Evolutionary conservation across 352 stramenopile genomes (phyloP), one percentile per base, ranked within the genome.

Genomic region (Pythium sukuiense): DNA sequence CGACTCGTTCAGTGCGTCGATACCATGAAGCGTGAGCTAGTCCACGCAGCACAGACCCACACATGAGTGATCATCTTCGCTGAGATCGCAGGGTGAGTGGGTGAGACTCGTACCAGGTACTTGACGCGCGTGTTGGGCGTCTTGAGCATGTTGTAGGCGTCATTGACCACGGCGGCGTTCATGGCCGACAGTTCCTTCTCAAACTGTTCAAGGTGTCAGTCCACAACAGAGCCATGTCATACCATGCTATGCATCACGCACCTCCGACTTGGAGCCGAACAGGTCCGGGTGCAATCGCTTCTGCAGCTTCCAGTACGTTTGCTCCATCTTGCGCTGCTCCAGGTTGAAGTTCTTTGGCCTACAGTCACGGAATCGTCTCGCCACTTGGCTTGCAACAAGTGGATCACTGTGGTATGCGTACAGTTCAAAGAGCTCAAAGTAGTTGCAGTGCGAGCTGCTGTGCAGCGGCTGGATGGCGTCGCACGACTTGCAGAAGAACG

Each of bases 121-220:
- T 95, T 92, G 63, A 90, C 84, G 48, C 87, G 87, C 18, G 73
- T 93, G 65, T 88, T 93, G 18, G 87, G 87, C n/a, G 74, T 87
- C 72, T 95, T 95, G 54, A 95, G 77, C 76, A 92, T 90, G 55
- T 91, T 92, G 77, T 95, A 95, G 7, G 87, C 87, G 67, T 91
- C 83, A 48, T 95, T 95, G 49, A 95, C 79, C 13, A 95, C 75
- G 0, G 87, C 83, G 7, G 85, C 81, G 56, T 95, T 95, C 59
- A 82, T 77, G 0, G 86, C 75, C 32, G 87, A 93, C 30, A 95
- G 55, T 63, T 93, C 80, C 54, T 90, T 82, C 61, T 95, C 87
- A 71, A 88, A 89, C 87, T 95, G 46, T 2, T 29, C 20, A 24
- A 24, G 20, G 20, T 24, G 20, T 24, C 20, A 24, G 20, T 24